phyloP scores from a whole-genome alignment of 306 rosid species.

The Luffa acutangula region DNA sequence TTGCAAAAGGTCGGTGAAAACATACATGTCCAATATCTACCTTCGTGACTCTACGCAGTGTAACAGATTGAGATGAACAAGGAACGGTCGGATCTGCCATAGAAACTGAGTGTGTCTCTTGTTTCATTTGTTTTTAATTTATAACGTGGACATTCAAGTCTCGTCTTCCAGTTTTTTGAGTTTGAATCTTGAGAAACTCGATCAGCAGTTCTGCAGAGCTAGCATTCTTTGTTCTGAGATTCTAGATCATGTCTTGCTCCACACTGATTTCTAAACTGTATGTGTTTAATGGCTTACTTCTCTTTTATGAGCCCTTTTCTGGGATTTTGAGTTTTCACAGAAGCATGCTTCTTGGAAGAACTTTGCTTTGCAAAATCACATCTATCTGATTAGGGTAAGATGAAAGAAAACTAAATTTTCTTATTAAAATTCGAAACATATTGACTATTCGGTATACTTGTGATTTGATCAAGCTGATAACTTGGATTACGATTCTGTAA shows the following conservation, averaged over 20 bases:
- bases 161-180: neutral
- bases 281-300: neutral
- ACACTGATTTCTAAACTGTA: neutral
- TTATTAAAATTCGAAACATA: neutral
- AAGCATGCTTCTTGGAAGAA: neutral
- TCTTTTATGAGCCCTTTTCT: neutral
- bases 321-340: neutral
- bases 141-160: neutral
- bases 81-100: neutral
- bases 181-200: neutral
- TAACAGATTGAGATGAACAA: neutral
- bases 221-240: neutral
- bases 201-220: neutral
- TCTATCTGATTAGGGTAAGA: neutral
- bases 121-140: neutral
- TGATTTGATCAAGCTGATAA: neutral
- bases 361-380: neutral
- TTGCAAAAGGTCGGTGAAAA: neutral
- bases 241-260: neutral
- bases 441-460: neutral
- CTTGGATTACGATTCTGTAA: neutral
- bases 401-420: neutral
- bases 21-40: neutral
- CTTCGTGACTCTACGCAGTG: neutral
- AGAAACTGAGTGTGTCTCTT: neutral